Conservation (phyloP, 257 asterid genomes). For the Echium plantagineum region DNA sequence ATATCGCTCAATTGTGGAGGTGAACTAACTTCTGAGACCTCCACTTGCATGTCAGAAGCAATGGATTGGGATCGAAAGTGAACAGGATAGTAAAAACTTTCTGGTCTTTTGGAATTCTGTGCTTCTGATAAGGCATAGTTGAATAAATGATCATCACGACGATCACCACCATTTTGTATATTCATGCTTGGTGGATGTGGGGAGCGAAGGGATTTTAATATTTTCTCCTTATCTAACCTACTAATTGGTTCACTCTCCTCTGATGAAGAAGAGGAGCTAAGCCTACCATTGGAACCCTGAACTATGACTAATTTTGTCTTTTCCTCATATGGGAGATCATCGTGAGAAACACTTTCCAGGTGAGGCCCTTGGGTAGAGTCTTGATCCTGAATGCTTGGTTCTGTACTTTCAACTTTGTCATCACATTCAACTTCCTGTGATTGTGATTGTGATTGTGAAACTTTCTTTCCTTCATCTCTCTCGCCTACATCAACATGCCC, state of each 20-base stretch:
- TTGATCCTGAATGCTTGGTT: constrained; percentile 26
- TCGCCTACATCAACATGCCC: not conserved
- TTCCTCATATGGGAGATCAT: constrained; percentile 11
- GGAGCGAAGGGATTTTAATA: constrained; percentile 55
- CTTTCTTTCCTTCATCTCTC: constrained; percentile 15
- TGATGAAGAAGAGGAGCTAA: constrained; percentile 39
- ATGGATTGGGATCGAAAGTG: constrained; percentile 50
- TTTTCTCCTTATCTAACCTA: constrained; percentile 58
- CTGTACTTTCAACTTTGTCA: constrained; percentile 14
- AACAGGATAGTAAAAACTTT: constrained; percentile 18
- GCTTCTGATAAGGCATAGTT: constrained; percentile 14
- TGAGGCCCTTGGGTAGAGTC: constrained; percentile 9
- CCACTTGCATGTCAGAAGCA: constrained; percentile 90
- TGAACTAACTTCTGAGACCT: constrained; percentile 66
- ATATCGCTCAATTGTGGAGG: constrained; percentile 47
- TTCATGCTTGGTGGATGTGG: constrained; percentile 28
- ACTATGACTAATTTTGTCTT: constrained; percentile 17
- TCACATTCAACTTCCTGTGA: constrained; percentile 17
- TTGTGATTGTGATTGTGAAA: constrained; percentile 30
- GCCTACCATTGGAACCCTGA: constrained; percentile 15
- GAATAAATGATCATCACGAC: constrained; percentile 8
- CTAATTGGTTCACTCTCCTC: constrained; percentile 37
- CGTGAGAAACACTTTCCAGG: constrained; percentile 2
- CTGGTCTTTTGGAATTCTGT: constrained; percentile 26
- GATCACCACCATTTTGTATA: constrained; percentile 18